Evolutionary conservation across 495 filamentous ascomycete genomes (phyloP), one percentile per base, ranked within the genome.

Genomic region (Neurospora sp.): DNA sequence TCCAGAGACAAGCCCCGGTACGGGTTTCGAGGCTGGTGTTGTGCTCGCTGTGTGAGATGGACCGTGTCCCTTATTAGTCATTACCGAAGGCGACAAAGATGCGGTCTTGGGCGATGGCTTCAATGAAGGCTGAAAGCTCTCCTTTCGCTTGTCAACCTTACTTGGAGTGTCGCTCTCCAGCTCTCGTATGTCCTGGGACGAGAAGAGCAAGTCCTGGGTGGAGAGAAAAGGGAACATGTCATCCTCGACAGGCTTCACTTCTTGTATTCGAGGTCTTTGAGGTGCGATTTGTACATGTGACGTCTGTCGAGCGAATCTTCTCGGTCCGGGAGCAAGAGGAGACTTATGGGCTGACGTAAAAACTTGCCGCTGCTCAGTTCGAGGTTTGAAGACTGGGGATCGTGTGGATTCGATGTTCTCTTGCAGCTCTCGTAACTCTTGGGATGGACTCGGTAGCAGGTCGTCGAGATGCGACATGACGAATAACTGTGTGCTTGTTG

Each of bases 141-240:
- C 53, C 7, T 35, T 65, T 65, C 27, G 6, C 14, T 3, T 65
- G 2, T 68, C 8, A 35, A n/a, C 42, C 75, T 75, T 72, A 59
- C 40, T 71, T 65, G 75, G 20, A 53, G 75, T 72, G 20, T 71
- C 45, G 45, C 74, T 72, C 44, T 81, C 82, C 20, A 87, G 74
- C 31, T 87, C 85, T 39, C 77, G 79, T 5, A 86, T 69, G 35
- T 87, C 85, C 74, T 86, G 84, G 1, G 85, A 85, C 0, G 84
- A 86, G 12, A 86, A 71, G 1, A 78, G 53, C 0, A 84, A 69
- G 73, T 87, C 85, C 70, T 86, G 85, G 0, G 85, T 84, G 5
- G 79, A 85, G 42, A 85, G 75, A 42, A 84, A 81, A 0, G 79
- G 76, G 3, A 79, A 74, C 9, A 79, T 73, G 22, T 75, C 74